Evolutionary conservation across 2,329 filamentous ascomycete species (phyloP).

Genomic region (Akanthomyces muscarius): DNA sequence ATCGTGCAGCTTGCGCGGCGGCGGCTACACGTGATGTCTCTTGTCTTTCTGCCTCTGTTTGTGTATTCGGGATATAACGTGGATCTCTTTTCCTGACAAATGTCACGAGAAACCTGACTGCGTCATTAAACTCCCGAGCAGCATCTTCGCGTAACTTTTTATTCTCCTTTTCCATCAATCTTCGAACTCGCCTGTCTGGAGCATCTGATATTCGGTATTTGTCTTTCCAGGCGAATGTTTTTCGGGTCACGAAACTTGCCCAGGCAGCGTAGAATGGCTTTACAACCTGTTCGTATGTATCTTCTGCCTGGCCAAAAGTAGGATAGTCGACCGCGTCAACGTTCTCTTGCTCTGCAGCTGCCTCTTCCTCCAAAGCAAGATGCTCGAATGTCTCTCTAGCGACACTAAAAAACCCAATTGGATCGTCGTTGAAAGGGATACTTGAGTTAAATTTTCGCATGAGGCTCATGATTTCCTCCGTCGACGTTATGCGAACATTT

Average conservation of each 20-base stretch:
- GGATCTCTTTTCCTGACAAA: conserved; percentile 92
- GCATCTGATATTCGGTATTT: conserved; percentile 78
- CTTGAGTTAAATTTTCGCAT: conserved; percentile 76
- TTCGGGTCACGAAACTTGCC: conserved; percentile 77
- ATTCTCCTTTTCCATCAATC: conserved; percentile 95
- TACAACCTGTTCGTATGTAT: conserved; percentile 71
- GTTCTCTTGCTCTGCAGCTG: conserved; percentile 66
- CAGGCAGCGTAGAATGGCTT: conserved; percentile 78
- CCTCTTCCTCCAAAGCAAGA: conserved; percentile 74
- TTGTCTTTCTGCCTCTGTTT: conserved; percentile 77
- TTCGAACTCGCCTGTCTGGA: conserved; percentile 75
- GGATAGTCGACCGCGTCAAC: conserved; percentile 65
- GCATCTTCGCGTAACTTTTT: conserved; percentile 77
- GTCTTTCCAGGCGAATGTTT: conserved; percentile 88
- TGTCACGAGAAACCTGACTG: conserved; percentile 76
- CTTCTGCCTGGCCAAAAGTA: conserved; percentile 72
- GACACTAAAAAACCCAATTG: conserved; percentile 80
- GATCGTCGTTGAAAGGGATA: conserved; percentile 75
- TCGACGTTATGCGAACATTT: conserved; percentile 71
- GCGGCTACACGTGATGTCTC: conserved; percentile 72
- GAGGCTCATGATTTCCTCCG: conserved; percentile 72
- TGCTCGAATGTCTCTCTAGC: conserved; percentile 73
- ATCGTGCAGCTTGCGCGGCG: conserved; percentile 77
- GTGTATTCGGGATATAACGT: conserved; percentile 71
- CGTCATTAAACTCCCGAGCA: conserved; percentile 85